Conservation (phyloP, 1,284 basidiomycete genomes). For the Pseudozyma hubeiensis region DNA sequence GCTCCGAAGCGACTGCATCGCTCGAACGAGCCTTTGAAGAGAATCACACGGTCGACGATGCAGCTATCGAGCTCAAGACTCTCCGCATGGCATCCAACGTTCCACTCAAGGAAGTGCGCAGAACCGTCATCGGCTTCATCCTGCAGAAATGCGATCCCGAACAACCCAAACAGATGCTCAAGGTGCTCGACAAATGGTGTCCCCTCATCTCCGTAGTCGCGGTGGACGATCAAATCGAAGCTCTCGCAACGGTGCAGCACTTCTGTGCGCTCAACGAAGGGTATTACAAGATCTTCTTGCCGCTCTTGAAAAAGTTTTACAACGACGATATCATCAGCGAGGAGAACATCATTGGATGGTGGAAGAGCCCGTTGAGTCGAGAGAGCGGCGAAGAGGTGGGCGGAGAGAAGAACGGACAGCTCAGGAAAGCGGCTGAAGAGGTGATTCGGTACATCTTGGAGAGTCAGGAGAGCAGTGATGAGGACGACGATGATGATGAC, state of each 20-base stretch:
- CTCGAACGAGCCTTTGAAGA: conserved; percentile 90
- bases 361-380: conserved; percentile 55
- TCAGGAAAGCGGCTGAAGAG: conserved; percentile 68
- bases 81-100: conserved; percentile 94
- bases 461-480: conserved; percentile 66
- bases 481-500: conserved; percentile 54
- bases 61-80: conserved; percentile 90
- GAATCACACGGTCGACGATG: conserved; percentile 88
- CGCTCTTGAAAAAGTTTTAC: conserved; percentile 70
- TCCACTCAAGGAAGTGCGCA: conserved; percentile 79
- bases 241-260: conserved; percentile 64
- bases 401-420: conserved; percentile 63
- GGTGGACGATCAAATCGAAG: conserved; percentile 67
- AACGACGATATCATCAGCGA: conserved; percentile 70
- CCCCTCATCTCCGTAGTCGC: conserved; percentile 68
- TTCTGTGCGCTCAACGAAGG: conserved; percentile 40
- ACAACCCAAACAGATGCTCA: conserved; percentile 54
- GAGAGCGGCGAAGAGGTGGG: conserved; percentile 18
- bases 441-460: conserved; percentile 69
- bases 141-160: conserved; percentile 58
- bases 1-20: conserved; percentile 80
- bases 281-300: conserved; percentile 68
- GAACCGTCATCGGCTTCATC: conserved; percentile 76
- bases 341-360: conserved; percentile 70
- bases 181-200: conserved; percentile 69